Evolutionary conservation across 1,139 yeast genomes (phyloP).

Genomic region (Suhomyces maxii): DNA sequence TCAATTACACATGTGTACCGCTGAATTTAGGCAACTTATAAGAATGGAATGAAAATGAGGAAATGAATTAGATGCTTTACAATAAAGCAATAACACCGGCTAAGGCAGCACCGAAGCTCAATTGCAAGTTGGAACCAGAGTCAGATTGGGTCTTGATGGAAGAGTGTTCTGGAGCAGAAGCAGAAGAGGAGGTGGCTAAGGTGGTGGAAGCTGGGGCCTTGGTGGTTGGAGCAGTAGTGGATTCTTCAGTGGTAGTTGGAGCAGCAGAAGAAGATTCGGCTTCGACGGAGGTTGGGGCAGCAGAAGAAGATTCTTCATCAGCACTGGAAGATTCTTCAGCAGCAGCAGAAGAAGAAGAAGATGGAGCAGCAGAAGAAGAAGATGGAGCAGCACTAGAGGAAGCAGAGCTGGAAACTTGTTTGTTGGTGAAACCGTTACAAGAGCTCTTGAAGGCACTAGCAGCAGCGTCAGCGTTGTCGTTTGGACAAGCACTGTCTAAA

Average conservation of each 20-base stretch:
- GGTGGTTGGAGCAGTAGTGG: conserved; percentile 15
- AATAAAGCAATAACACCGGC: conserved; percentile 21
- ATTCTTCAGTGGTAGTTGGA: conserved; percentile 13
- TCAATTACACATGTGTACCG: conserved; percentile 1
- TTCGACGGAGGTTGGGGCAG: conserved; percentile 19
- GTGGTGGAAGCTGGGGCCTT: conserved; percentile 14
- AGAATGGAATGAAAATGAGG: conserved; percentile 1
- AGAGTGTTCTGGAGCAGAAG: conserved; percentile 10
- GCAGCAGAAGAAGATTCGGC: conserved; percentile 18
- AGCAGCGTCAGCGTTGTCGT: conserved; percentile 58
- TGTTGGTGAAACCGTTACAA: conserved; percentile 44
- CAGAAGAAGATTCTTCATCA: conserved; percentile 18
- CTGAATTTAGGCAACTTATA: neutral
- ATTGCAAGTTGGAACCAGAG: conserved; percentile 10
- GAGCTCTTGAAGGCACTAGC: conserved; percentile 52
- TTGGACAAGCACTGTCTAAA: conserved; percentile 65
- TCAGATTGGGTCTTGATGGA: conserved; percentile 4
- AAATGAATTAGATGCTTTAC: conserved; percentile 10
- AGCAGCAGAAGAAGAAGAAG: conserved; percentile 16
- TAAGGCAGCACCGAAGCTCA: conserved; percentile 21
- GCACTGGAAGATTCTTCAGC: conserved; percentile 26
- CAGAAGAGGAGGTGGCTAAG: conserved; percentile 5
- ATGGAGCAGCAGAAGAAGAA: conserved; percentile 23
- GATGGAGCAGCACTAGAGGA: conserved; percentile 11
- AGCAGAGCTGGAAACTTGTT: conserved; percentile 10